A percentile compares a stretch with the other conserved stretches of the same genome.
Evolutionary conservation across 192 early-diverging fungal species (phyloP).

Genomic region (Chytriomyces confervae): DNA sequence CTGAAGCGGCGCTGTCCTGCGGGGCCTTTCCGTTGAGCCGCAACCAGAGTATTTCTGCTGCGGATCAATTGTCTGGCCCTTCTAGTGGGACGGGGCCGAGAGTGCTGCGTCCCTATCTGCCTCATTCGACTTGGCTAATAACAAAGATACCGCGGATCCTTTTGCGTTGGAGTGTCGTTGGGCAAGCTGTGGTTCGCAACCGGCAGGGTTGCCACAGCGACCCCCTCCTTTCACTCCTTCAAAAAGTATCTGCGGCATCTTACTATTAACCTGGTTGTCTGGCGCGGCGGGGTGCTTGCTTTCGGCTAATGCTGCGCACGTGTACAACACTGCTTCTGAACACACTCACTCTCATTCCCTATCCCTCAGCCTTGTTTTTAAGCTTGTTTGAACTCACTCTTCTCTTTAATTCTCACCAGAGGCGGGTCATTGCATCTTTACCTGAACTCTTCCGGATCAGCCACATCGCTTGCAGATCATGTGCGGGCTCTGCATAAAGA

Average conservation of each 20-base stretch:
- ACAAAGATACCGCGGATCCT: neutral
- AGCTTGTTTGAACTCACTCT: neutral
- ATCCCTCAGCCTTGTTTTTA: neutral
- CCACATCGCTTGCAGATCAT: slow-evolving; percentile 3
- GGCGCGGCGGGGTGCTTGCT: neutral
- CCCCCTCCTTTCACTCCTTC: neutral
- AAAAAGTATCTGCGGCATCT: neutral
- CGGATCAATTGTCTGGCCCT: neutral
- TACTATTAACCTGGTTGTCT: neutral
- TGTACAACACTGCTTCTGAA: slow-evolving; percentile 16
- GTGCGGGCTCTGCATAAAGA: neutral
- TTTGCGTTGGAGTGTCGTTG: neutral
- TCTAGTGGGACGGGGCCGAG: neutral
- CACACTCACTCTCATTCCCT: neutral
- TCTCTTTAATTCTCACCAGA: neutral
- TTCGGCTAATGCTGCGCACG: slow-evolving; percentile 25
- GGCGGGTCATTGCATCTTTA: neutral
- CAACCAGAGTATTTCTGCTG: slow-evolving; percentile 19
- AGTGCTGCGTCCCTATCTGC: neutral
- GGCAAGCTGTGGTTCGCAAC: neutral
- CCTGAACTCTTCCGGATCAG: slow-evolving; percentile 5
- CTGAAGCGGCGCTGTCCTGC: slow-evolving; percentile 16
- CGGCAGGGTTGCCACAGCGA: neutral
- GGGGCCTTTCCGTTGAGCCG: neutral
- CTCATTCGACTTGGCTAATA: neutral